Evolutionary conservation across 164 flowering plant species (phyloP).

Genomic region (Buxus sempervirens): DNA sequence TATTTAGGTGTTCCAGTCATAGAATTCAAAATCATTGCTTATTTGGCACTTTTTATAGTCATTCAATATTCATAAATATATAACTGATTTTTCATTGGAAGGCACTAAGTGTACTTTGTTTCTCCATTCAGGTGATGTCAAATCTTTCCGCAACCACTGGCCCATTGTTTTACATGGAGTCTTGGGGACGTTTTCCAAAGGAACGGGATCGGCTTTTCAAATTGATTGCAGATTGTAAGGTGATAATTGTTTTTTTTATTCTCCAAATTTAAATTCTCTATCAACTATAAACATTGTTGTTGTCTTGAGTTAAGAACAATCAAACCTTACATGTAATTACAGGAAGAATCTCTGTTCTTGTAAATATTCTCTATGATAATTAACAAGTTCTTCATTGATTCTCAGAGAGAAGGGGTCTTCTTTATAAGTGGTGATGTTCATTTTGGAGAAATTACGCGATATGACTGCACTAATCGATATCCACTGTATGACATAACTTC

Average conservation of each 20-base stretch:
- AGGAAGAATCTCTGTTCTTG: no score
- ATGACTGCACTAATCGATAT: conserved; percentile 63
- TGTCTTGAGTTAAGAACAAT: background rate
- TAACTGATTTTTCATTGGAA: background rate
- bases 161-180: conserved; percentile 55
- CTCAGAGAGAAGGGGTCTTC: conserved; percentile 64
- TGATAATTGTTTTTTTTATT: conserved; percentile 12
- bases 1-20: background rate
- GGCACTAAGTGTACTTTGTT: background rate
- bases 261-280: background rate
- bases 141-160: conserved; percentile 67
- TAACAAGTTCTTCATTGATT: background rate
- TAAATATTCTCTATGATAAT: background rate
- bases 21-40: background rate
- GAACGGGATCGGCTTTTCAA: conserved; percentile 59
- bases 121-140: conserved; percentile 54
- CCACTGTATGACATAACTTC: conserved; percentile 71
- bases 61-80: background rate
- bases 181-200: conserved; percentile 75
- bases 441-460: conserved; percentile 68
- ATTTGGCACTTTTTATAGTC: background rate
- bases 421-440: conserved; percentile 89
- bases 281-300: background rate
- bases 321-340: background rate
- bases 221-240: conserved; percentile 57